phyloP scores from a whole-genome alignment of 1,284 basidiomycete species.

The Somion occarium region DNA sequence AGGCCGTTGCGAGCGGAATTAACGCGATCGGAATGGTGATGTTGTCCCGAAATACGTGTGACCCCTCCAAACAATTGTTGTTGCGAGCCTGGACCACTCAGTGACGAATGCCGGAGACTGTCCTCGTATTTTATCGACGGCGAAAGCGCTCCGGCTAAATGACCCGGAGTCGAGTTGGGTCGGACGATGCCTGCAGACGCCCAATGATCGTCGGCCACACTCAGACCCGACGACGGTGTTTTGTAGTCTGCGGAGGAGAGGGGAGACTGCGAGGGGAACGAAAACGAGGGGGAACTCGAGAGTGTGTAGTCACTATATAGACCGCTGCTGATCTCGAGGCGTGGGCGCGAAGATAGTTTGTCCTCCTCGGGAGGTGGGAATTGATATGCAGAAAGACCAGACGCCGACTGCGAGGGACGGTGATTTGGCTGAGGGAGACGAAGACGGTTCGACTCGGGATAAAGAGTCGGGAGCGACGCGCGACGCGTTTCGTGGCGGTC shows the following conservation, averaged over 20 bases:
- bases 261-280: slow-evolving; percentile 40
- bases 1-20: slow-evolving; percentile 16
- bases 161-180: slow-evolving; percentile 46
- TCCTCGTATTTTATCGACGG: slow-evolving; percentile 58
- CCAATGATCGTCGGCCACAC: slow-evolving; percentile 39
- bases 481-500: slow-evolving; percentile 56
- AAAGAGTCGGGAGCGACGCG: slow-evolving; percentile 57
- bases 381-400: slow-evolving; percentile 53
- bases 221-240: slow-evolving; percentile 21
- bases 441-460: slow-evolving; percentile 38
- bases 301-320: slow-evolving; percentile 33
- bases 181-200: slow-evolving; percentile 31
- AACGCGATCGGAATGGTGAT: slow-evolving; percentile 42
- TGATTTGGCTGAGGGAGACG: slow-evolving; percentile 33
- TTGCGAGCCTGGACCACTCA: slow-evolving; percentile 49
- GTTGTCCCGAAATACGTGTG: slow-evolving; percentile 65
- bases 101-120: slow-evolving; percentile 56
- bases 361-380: slow-evolving; percentile 43
- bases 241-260: slow-evolving; percentile 26
- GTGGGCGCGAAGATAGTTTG: slow-evolving; percentile 36
- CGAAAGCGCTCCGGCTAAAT: slow-evolving; percentile 33
- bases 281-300: slow-evolving; percentile 23
- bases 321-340: slow-evolving; percentile 45
- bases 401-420: slow-evolving; percentile 45
- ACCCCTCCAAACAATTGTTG: slow-evolving; percentile 54